Conservation (phyloP, 2,329 filamentous ascomycete genomes). For the Clarireedia monteithiana region DNA sequence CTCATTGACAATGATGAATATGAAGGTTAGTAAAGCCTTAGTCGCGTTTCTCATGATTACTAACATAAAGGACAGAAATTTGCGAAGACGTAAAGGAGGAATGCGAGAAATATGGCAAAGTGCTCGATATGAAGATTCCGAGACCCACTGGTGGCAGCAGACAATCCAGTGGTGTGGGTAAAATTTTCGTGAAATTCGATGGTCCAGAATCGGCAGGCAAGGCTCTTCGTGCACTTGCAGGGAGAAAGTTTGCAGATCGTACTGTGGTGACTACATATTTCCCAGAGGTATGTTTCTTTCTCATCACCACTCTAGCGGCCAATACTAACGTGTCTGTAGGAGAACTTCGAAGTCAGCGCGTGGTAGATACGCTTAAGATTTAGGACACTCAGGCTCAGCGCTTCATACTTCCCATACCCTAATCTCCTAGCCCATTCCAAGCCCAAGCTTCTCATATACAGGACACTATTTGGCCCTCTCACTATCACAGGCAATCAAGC, state of each 20-base stretch:
- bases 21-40: conserved; percentile 55
- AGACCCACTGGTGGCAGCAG: conserved; percentile 76
- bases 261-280: conserved; percentile 97
- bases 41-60: too few species aligned
- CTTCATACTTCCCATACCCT: neutral
- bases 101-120: conserved; percentile 79
- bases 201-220: conserved; percentile 68
- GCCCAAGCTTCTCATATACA: neutral
- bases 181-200: conserved; percentile 96
- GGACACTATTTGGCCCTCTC: neutral
- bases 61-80: conserved; percentile 54
- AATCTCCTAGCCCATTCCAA: neutral
- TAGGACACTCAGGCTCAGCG: neutral
- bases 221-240: conserved; percentile 82
- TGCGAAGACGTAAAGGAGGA: conserved; percentile 90
- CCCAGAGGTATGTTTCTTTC: conserved; percentile 58
- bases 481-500: neutral
- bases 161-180: conserved; percentile 84
- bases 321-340: conserved; percentile 43
- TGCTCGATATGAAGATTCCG: conserved; percentile 88
- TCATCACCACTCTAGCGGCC: neutral
- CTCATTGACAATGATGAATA: conserved; percentile 92
- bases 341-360: conserved; percentile 69
- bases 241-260: conserved; percentile 90
- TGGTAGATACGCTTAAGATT: conserved; percentile 22